Conservation (phyloP, 306 rosid genomes). For the Arachis stenosperma region DNA sequence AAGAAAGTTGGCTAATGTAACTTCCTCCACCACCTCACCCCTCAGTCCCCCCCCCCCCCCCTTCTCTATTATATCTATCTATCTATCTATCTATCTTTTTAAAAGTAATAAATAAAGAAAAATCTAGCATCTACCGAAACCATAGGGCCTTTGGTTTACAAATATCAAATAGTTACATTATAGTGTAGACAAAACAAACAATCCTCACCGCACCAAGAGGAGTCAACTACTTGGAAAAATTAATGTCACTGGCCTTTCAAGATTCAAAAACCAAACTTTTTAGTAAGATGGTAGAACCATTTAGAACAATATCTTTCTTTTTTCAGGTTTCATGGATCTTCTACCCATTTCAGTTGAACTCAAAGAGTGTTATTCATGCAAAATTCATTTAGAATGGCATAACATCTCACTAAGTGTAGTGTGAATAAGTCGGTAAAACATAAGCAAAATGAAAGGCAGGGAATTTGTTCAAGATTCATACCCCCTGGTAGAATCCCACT, state of each 20-base stretch:
- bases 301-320: background rate
- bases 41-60: no score
- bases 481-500: slow-evolving; percentile 99
- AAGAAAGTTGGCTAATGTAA: no score
- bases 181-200: background rate
- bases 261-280: background rate
- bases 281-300: background rate
- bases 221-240: background rate
- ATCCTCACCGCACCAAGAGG: background rate
- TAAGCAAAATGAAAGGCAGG: slow-evolving; percentile 18
- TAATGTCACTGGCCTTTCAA: background rate
- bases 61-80: no score
- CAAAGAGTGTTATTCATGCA: background rate
- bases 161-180: background rate
- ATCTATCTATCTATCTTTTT: no score
- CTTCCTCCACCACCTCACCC: no score
- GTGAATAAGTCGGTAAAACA: slow-evolving; percentile 25
- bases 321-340: background rate
- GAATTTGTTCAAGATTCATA: slow-evolving; percentile 46
- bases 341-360: background rate
- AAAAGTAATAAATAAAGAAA: no score
- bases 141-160: slow-evolving; percentile 20
- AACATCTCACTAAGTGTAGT: slow-evolving; percentile 25
- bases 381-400: slow-evolving; percentile 7
- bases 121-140: slow-evolving; percentile 7